Base-by-base conservation (phyloP, 2,329 filamentous ascomycete species). In the Hypocreales sp. region DNA sequence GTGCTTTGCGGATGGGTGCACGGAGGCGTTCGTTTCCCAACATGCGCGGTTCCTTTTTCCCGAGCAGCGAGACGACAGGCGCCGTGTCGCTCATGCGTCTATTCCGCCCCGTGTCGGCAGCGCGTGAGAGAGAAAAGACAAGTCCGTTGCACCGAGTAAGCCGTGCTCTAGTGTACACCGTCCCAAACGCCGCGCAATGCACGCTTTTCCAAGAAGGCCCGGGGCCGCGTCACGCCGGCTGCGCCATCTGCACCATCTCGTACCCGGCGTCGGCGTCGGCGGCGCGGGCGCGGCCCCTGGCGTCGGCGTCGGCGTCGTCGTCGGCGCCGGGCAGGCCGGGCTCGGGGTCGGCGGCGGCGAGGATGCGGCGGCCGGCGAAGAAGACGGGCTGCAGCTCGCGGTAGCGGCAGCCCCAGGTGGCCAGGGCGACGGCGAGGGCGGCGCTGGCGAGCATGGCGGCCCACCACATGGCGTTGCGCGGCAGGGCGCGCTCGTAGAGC, bases 361-460 rank as follows among this genome's bases (percentile, higher is more conserved):
- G 46, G 20, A 50, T 51, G 7, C 50, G 47, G 7, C 50, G 60
- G 3, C 77, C 77, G 13, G 83, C 83, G 46, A 95, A 94, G 32
- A 71, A 77, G 41, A 95, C 92, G 8, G 90, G 87, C 44, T 73
- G 67, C 30, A 98, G 58, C 54, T 98, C 90, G 34, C 87, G 67
- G 63, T 84, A 92, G 45, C 77, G 82, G 48, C 87, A 95, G 4
- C 77, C 81, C 81, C 87, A 95, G 20, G 92, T 77, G 4, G 82
- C 86, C 2, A 90, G 59, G 25, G 61, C 69, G 7, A 65, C 52
- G 17, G 58, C 56, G 4, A 61, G 30, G 4, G 49, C 53, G 22
- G 58, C 54, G 2, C 65, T 67, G 10, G 41, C 44, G 8, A 48
- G 38, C 62, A 70, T 67, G 37, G 62, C 55, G 31, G 58, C 59